Base-by-base conservation (phyloP, 1,284 basidiomycete species). In the Cutaneotrichosporon dermatis region DNA sequence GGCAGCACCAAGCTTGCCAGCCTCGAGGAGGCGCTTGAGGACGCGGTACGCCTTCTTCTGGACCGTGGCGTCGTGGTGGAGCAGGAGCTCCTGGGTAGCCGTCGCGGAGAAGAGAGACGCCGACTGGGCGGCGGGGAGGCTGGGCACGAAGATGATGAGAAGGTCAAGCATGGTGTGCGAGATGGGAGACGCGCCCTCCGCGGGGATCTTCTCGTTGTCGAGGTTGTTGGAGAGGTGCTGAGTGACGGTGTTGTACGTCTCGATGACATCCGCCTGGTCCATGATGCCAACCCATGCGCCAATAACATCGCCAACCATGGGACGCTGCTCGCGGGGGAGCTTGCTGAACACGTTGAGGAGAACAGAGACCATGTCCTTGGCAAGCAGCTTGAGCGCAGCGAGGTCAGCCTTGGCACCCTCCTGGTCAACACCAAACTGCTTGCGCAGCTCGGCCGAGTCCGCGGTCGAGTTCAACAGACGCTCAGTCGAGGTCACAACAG, bases 41-140 rank as follows among this genome's bases (percentile, higher is more conserved):
- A 91, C 85, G 70, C 94, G 89, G 80, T 99, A 99, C 13, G 87
- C 88, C 66, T 95, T 91, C 79, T 99, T 99, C 80, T 99, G 96
- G 1, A 97, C 86, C 1, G 86, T 90, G 53, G 89, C 90, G 68
- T 97, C 91, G 64, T 82, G 83, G 71, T 85, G 86, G 55, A 77
- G 76, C 15, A 79, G 70, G 62, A 79, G 66, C 15, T 71, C 74
- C n/a, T 69, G 64, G 11, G 71, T 74, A 2, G 76, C 69, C 1
- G 72, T 74, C 13, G 76, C 77, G 48, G 82, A 83, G 75, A 92
- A 88, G 42, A 93, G 81, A 2, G 81, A 79, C 8, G 79, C 79
- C 2, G 84, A 83, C 65, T 90, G 87, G 5, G 79, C 69, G 0
- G 76, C 59, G 0, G 86, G 85, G n/a, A 95, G 82, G 71, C 84